These are phyloP conservation scores for Cucurbita ficifolia DNA, from an alignment of 306 rosid species.

Conservation along the genomic window DNA sequence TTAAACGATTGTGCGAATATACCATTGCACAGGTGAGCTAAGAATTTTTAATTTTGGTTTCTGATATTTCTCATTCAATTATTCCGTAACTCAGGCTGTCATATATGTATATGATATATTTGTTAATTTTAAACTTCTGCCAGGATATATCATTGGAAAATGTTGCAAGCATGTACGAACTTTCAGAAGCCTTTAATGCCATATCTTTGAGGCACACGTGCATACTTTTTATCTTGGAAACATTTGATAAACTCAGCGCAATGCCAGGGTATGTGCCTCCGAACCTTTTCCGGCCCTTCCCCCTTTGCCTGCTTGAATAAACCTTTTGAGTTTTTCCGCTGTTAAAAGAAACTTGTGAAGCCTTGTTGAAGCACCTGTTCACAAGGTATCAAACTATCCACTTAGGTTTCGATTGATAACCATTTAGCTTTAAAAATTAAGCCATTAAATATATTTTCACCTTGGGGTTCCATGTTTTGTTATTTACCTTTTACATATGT, in stretches of 20 bases:
- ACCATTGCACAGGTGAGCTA: constrained; percentile 78
- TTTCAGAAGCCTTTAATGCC: constrained; percentile 89
- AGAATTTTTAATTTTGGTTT: background rate
- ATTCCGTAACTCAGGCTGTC: background rate
- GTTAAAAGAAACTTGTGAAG: background rate
- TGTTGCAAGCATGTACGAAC: constrained; percentile 90
- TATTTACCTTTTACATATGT: no score
- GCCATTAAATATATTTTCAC: no score
- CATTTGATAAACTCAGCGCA: constrained; percentile 68
- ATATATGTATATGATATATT: constrained; percentile 2
- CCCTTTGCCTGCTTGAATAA: background rate
- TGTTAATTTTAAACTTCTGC: background rate
- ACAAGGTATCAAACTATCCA: background rate
- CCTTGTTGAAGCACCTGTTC: background rate
- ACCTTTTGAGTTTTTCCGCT: background rate
- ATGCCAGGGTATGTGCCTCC: constrained; percentile 66
- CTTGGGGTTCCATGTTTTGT: no score
- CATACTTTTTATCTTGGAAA: constrained; percentile 83
- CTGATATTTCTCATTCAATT: background rate
- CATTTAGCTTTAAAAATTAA: no score
- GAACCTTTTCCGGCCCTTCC: background rate
- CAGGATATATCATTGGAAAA: constrained; percentile 88
- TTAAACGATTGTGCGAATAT: constrained; percentile 87
- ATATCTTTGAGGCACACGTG: constrained; percentile 87
- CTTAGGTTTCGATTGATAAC: no score